A percentile compares a stretch with the other conserved stretches of the same genome.
These are phyloP conservation scores for Populus tremula DNA, from an alignment of 345 rosid genomes.

Conservation along the genomic window DNA sequence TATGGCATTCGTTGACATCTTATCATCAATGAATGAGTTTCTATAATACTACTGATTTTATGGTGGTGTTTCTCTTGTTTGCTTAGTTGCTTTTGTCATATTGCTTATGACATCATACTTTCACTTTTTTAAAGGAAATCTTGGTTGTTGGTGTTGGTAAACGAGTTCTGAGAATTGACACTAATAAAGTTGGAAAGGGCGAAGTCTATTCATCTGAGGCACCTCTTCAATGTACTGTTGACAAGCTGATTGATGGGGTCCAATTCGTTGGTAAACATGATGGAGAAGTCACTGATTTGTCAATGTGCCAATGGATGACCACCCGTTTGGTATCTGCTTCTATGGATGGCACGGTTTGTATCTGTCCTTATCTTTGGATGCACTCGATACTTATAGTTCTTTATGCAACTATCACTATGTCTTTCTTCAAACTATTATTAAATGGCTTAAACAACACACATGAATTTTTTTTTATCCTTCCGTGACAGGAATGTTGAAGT, in stretches of 20 bases:
- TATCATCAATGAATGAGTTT: background rate
- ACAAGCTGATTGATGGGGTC: slow-evolving; percentile 65
- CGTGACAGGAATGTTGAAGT: background rate
- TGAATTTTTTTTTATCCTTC: background rate
- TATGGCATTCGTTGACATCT: slow-evolving; percentile 23
- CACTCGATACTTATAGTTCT: background rate
- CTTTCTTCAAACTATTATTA: background rate
- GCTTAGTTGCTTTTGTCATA: background rate
- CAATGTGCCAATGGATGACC: slow-evolving; percentile 91
- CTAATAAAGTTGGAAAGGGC: slow-evolving; percentile 63
- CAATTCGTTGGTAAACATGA: slow-evolving; percentile 87
- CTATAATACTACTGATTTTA: background rate
- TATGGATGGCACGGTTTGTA: slow-evolving; percentile 79
- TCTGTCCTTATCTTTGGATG: slow-evolving; percentile 9
- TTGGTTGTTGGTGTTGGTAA: slow-evolving; percentile 78
- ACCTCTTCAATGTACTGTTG: slow-evolving; percentile 67
- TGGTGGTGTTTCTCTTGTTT: background rate
- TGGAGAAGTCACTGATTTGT: slow-evolving; percentile 89
- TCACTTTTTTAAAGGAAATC: slow-evolving; percentile 52
- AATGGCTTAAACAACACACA: no score
- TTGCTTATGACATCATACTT: background rate
- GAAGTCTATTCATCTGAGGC: slow-evolving; percentile 64
- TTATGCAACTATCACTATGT: background rate
- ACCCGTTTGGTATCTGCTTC: slow-evolving; percentile 86
- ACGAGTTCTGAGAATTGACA: slow-evolving; percentile 63